A percentile compares a stretch with the other conserved stretches of the same genome.
phyloP scores from a whole-genome alignment of 225 moss, liverwort and hornwort species.

The Bryoerythrophyllum caledonicum region DNA sequence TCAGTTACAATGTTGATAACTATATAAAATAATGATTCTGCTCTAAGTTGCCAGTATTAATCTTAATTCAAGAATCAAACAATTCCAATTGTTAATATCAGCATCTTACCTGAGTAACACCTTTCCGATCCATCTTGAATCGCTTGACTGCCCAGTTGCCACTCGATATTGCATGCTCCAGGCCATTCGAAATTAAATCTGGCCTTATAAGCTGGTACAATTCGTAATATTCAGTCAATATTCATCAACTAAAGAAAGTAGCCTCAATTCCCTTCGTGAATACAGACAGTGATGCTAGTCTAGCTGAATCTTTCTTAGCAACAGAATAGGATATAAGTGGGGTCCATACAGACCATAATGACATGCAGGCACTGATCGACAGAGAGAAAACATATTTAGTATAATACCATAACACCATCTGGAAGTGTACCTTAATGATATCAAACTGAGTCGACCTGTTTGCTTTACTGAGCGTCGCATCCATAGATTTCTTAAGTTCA shows the following conservation, averaged over 20 bases:
- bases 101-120: constrained; percentile 85
- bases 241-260: constrained; percentile 3
- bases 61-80: constrained; percentile 7
- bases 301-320: constrained; percentile 10
- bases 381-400: background rate
- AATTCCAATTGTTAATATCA: background rate
- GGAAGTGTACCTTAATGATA: constrained; percentile 70
- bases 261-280: background rate
- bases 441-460: constrained; percentile 95
- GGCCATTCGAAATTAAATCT: constrained; percentile 86
- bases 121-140: constrained; percentile 99
- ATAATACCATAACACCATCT: background rate
- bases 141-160: constrained; percentile 99
- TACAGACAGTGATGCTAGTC: background rate
- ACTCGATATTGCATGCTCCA: constrained; percentile 99
- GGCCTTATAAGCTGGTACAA: constrained; percentile 77
- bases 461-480: constrained; percentile 77
- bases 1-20: background rate
- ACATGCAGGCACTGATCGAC: background rate
- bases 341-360: constrained; percentile 1
- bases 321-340: background rate
- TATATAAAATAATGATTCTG: background rate
- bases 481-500: constrained; percentile 87
- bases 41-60: constrained; percentile 4
- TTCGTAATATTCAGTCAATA: constrained; percentile 14